Conservation (phyloP, 164 flowering plant genomes). For the Liquidambar formosana region DNA sequence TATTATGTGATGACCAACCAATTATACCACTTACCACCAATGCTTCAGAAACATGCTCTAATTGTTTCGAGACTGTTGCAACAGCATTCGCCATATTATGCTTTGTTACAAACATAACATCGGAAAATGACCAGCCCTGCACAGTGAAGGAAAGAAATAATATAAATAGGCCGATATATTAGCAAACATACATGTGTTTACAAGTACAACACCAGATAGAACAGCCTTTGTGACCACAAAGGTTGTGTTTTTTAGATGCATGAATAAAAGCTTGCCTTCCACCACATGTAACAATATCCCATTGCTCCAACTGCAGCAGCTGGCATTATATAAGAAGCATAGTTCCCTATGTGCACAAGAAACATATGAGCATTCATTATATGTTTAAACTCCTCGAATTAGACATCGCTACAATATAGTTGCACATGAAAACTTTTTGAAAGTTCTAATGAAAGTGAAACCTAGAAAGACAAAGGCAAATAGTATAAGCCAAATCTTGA, state of each 20-base stretch:
- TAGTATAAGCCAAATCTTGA: not conserved
- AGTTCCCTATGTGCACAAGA: conserved; percentile 39
- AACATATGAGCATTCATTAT: not conserved
- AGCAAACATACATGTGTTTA: conserved; percentile 3
- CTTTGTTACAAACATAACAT: conserved; percentile 88
- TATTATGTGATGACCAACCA: not conserved
- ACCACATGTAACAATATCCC: conserved; percentile 96
- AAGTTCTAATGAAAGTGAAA: not conserved
- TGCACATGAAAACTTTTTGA: not conserved
- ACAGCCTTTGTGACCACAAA: not conserved
- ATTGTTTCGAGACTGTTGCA: conserved; percentile 71
- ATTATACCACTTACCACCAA: conserved; percentile 52
- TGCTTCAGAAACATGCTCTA: conserved; percentile 67
- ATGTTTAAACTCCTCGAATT: not conserved
- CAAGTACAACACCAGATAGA: not conserved
- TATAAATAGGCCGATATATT: not conserved
- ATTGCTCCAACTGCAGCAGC: conserved; percentile 92
- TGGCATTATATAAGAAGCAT: conserved; percentile 68
- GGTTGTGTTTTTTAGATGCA: not conserved
- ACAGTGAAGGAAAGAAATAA: conserved; percentile 9
- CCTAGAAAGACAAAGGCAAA: not conserved
- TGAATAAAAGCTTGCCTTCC: conserved; percentile 60
- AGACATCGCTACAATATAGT: not conserved
- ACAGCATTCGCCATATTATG: conserved; percentile 85
- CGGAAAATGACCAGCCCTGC: conserved; percentile 83